Evolutionary conservation across 202 grass and related monocot genomes (phyloP).

Genomic region (Carex arenaria): DNA sequence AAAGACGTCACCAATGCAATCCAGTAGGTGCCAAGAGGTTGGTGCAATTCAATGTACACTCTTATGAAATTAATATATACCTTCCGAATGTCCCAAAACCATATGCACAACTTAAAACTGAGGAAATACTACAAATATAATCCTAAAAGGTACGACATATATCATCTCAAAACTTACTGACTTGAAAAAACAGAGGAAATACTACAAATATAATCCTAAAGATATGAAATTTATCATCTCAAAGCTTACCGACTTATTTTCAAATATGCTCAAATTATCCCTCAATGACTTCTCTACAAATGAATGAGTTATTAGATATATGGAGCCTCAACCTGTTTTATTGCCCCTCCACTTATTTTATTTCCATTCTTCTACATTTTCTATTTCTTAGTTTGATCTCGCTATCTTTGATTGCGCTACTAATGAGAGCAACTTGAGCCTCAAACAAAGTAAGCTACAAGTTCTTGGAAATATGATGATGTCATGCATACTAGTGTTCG

Average conservation of each 20-base stretch:
- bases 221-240: neutral
- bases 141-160: neutral
- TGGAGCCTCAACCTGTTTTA: no score
- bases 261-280: neutral
- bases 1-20: neutral
- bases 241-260: neutral
- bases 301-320: neutral
- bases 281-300: neutral
- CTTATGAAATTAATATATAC: neutral
- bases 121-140: constrained; percentile 17
- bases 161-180: neutral
- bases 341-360: neutral
- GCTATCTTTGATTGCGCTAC: neutral
- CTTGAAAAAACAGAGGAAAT: neutral
- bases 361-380: neutral
- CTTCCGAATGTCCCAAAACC: neutral
- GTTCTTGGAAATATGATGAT: constrained; percentile 2
- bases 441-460: neutral
- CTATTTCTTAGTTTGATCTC: neutral
- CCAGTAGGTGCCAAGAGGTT: neutral
- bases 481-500: neutral
- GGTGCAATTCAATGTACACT: neutral
- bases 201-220: constrained; percentile 8
- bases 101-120: neutral
- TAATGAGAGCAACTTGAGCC: neutral